Base-by-base conservation (phyloP, 1,284 basidiomycete species). In the Irpex lacteus region DNA sequence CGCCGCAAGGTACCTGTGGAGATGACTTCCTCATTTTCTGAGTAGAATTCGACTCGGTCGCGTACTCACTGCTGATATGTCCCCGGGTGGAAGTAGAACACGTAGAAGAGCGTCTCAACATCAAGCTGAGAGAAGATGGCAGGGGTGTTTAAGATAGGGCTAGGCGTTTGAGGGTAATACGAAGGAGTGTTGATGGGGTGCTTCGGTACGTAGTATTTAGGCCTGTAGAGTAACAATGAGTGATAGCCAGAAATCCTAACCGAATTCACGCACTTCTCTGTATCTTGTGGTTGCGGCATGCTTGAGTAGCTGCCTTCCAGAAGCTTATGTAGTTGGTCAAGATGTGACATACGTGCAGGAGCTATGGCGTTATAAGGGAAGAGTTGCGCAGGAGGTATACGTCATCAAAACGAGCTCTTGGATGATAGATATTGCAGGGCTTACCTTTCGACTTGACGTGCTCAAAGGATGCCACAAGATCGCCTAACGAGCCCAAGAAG, bases 51-150 rank as follows among this genome's bases (percentile, higher is more conserved):
- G 4, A 18, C 37, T 55, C 40, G 54, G 50, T 6, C 18, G 59
- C 18, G 18, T 7, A 76, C 91, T 69, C 74, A 95, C 93, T 98
- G 96, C 77, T 97, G 95, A 80, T 98, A 98, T 70, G 96, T 97
- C 64, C 96, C 95, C 21, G 96, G 95, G 67, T 95, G 88, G 80
- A 95, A 99, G 81, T 99, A 99, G 80, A 99, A 99, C 74, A 99
- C 94, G 81, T 96, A 99, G 80, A 99, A 99, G 19, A 99, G 81
- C 44, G 96, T 98, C 80, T 99, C 98, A 52, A 98, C 91, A 70
- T 99, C 98, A 67, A 99, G 85, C 75, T 97, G 94, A 62, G 91
- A 84, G 77, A 98, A 98, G 61, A 98, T 85, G 34, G 86, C 88
- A 60, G 95, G 87, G 64, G 95, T 93, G 74, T 89, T 95, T 63